These are phyloP conservation scores for Pneumocystis jirovecii DNA, from an alignment of 1,139 yeast species.

Conservation along the genomic window DNA sequence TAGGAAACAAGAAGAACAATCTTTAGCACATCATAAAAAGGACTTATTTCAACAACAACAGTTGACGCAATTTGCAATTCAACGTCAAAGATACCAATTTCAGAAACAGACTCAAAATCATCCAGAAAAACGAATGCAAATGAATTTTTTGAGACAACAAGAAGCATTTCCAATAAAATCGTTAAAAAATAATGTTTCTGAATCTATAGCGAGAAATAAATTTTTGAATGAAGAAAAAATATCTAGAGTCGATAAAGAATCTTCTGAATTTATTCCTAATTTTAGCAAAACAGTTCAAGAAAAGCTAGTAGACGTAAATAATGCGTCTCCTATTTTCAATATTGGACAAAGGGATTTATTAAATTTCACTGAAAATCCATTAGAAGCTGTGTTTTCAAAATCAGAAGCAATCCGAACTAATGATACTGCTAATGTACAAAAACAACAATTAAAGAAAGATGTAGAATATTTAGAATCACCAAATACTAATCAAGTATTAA, in stretches of 20 bases:
- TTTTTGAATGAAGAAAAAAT: not conserved
- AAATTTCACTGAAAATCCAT: not conserved
- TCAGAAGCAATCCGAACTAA: not conserved
- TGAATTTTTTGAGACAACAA: not conserved
- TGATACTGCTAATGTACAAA: not conserved
- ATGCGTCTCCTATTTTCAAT: not conserved
- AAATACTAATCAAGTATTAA: not conserved
- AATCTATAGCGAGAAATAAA: not conserved
- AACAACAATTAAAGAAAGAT: not conserved
- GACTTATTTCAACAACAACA: slow-evolving; percentile 14
- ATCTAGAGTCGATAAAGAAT: not conserved
- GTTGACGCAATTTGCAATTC: slow-evolving; percentile 3
- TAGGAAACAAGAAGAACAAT: slow-evolving; percentile 14
- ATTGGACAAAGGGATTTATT: not conserved
- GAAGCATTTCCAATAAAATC: not conserved
- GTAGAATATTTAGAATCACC: not conserved
- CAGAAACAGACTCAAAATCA: not conserved
- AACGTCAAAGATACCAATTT: not conserved
- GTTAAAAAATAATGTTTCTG: not conserved
- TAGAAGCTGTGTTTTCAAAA: not conserved
- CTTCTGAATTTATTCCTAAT: not conserved
- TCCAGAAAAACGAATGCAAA: not conserved
- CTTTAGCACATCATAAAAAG: slow-evolving; percentile 13
- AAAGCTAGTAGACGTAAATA: not conserved
- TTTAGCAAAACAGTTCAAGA: not conserved